Conservation (phyloP, 192 early-diverging fungal genomes). For the Linnemannia elongata region DNA sequence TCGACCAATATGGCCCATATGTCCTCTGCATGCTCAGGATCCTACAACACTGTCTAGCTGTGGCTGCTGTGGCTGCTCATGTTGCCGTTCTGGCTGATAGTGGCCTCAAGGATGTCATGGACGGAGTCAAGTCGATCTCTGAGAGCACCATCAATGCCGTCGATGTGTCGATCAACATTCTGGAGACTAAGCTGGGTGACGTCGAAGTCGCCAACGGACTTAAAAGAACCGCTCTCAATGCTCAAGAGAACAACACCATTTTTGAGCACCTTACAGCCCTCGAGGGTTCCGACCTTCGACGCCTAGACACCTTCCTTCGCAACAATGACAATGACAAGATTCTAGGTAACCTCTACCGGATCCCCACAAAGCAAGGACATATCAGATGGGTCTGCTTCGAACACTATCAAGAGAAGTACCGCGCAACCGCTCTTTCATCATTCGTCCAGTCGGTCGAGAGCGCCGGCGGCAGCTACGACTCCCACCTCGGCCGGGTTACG, state of each 20-base stretch:
- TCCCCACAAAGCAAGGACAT: slow-evolving; percentile 23
- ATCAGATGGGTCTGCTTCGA: no score
- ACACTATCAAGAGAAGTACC: no score
- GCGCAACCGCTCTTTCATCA: no score
- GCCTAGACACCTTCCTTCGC: slow-evolving; percentile 11
- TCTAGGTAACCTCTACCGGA: slow-evolving; percentile 35
- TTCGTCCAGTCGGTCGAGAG: slow-evolving; percentile 8
- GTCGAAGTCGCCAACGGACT: no score
- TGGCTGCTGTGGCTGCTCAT: not conserved
- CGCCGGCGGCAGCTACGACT: not conserved
- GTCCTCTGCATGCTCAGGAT: slow-evolving; percentile 14
- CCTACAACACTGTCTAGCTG: not conserved
- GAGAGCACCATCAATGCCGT: not conserved
- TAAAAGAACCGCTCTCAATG: no score
- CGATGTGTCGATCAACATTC: slow-evolving; percentile 3
- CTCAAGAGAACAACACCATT: no score
- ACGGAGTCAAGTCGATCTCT: not conserved
- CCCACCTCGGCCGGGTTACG: slow-evolving; percentile 7
- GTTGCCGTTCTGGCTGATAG: not conserved
- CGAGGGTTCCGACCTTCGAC: slow-evolving; percentile 29
- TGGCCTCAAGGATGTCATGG: not conserved
- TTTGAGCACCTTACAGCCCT: slow-evolving; percentile 15
- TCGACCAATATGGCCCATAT: slow-evolving; percentile 15
- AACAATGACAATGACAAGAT: slow-evolving; percentile 29
- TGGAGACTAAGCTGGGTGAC: not conserved